Percentiles rank a stretch among this genome's conserved stretches.
Evolutionary conservation across 345 rosid genomes (phyloP).

Genomic region (Linum lewisii): DNA sequence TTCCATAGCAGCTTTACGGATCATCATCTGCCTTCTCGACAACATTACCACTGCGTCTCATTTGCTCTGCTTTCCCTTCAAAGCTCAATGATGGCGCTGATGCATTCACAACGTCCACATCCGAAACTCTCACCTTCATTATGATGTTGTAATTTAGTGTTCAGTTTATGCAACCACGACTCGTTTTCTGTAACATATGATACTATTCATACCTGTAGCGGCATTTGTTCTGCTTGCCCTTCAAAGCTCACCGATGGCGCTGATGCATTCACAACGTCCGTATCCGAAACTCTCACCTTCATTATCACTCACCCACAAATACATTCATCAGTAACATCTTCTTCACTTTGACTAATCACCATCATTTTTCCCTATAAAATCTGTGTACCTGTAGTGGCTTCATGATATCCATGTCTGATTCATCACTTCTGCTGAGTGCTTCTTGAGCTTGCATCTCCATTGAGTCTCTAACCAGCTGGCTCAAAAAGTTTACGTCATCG

Average conservation of each 20-base stretch:
- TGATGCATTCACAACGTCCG: conserved; percentile 10
- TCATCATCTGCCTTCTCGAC: conserved; percentile 23
- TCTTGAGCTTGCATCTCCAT: conserved; percentile 84
- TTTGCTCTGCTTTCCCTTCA: conserved; percentile 15
- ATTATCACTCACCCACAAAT: background rate
- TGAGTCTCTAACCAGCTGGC: conserved; percentile 66
- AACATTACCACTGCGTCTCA: conserved; percentile 12
- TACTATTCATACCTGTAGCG: no score
- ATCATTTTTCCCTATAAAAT: background rate
- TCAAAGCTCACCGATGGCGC: conserved; percentile 4
- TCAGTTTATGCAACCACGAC: no score
- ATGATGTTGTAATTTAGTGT: background rate
- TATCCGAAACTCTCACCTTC: conserved; percentile 34
- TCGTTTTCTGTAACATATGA: no score
- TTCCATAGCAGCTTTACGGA: conserved; percentile 24
- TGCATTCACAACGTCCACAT: conserved; percentile 2
- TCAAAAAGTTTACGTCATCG: conserved; percentile 74
- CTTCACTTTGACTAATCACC: no score
- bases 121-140: conserved; percentile 5
- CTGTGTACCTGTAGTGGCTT: conserved; percentile 50
- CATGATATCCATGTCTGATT: conserved; percentile 29
- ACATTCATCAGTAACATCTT: background rate
- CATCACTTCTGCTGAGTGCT: conserved; percentile 28
- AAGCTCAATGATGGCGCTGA: conserved; percentile 5
- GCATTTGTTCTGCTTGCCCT: no score